Conservation (phyloP, 345 rosid genomes). For the Reutealis trisperma region DNA sequence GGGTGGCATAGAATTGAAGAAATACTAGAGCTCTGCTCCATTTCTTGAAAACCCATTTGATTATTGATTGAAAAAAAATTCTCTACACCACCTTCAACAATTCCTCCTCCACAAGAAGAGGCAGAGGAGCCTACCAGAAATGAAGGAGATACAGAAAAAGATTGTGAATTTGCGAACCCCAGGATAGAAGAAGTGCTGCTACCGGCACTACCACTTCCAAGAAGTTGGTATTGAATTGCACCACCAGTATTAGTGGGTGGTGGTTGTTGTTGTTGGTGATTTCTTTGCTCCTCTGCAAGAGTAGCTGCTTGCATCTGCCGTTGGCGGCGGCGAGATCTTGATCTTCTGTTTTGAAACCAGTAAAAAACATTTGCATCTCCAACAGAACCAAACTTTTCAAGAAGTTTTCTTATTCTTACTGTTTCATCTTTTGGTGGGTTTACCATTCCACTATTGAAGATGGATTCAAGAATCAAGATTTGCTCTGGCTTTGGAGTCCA, state of each 20-base stretch:
- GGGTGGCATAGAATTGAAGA: conserved; percentile 51
- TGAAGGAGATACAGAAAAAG: conserved; percentile 40
- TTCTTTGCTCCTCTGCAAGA: conserved; percentile 45
- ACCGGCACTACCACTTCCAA: background rate
- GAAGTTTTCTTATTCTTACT: conserved; percentile 78
- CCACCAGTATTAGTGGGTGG: conserved; percentile 11
- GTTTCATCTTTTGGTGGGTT: conserved; percentile 98
- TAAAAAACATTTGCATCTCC: conserved; percentile 99
- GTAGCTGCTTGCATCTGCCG: conserved; percentile 88
- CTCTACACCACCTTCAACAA: conserved; percentile 41
- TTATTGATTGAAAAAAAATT: conserved; percentile 48
- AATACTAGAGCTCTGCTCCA: conserved; percentile 47
- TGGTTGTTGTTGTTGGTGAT: conserved; percentile 18
- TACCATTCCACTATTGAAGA: conserved; percentile 98
- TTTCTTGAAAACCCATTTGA: conserved; percentile 71
- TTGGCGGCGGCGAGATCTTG: conserved; percentile 95
- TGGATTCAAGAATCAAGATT: conserved; percentile 95
- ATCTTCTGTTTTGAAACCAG: conserved; percentile 97
- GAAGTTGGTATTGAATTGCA: conserved; percentile 42
- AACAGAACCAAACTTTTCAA: conserved; percentile 88
- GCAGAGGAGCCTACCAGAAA: conserved; percentile 45
- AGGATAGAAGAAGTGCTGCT: conserved; percentile 15
- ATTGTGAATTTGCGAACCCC: conserved; percentile 38
- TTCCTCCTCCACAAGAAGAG: conserved; percentile 52
- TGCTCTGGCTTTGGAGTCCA: conserved; percentile 99